Conservation (phyloP, 805 yeast genomes). For the Yarrowia divulgata region DNA sequence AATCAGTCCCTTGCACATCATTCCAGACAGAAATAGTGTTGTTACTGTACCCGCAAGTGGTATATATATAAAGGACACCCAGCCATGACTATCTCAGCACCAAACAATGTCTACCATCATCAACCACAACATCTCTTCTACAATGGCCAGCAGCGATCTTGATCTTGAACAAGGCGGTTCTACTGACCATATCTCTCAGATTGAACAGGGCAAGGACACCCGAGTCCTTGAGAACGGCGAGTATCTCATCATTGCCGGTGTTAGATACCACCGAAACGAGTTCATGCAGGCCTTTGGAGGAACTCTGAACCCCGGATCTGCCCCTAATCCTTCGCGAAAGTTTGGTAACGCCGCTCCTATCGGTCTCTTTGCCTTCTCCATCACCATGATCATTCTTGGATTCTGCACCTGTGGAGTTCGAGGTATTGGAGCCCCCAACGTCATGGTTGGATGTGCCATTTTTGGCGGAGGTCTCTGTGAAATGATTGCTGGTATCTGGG, state of each 20-base stretch:
- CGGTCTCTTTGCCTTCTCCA: conserved; percentile 64
- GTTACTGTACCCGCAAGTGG: too few relatives aligned
- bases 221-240: conserved; percentile 59
- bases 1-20: neutral
- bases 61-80: neutral
- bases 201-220: neutral
- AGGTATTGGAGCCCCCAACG: conserved; percentile 60
- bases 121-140: neutral
- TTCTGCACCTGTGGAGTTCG: conserved; percentile 61
- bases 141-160: neutral
- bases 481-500: conserved; percentile 70
- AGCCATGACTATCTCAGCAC: neutral
- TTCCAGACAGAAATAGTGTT: neutral
- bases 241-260: conserved; percentile 69
- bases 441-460: conserved; percentile 65
- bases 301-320: conserved; percentile 34
- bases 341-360: conserved; percentile 70
- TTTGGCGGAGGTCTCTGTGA: conserved; percentile 69
- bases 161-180: conserved; percentile 14
- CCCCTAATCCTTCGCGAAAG: conserved; percentile 54
- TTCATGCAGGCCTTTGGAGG: conserved; percentile 62
- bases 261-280: conserved; percentile 65
- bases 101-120: neutral
- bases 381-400: conserved; percentile 66
- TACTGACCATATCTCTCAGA: neutral